A percentile compares a stretch with the other conserved stretches of the same genome.
phyloP scores from a whole-genome alignment of 2,329 filamentous ascomycete genomes.

The Fusarium sp. region DNA sequence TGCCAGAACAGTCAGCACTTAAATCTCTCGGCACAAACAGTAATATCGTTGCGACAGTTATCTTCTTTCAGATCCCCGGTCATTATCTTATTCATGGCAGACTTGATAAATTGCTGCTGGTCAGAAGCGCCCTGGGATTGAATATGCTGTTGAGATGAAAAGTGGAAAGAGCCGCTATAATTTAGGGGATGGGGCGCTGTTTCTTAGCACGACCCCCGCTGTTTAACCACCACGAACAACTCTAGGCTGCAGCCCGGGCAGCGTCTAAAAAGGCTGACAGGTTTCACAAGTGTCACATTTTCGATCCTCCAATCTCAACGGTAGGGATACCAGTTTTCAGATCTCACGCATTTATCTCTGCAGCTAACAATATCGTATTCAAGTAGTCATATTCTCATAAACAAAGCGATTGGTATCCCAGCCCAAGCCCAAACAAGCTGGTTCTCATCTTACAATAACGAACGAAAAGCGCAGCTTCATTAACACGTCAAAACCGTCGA shows the following conservation, averaged over 20 bases:
- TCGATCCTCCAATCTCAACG: not conserved
- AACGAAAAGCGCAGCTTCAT: not conserved
- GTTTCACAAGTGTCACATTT: not conserved
- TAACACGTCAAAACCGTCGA: constrained; percentile 14
- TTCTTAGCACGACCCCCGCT: not conserved
- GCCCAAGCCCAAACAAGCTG: not conserved
- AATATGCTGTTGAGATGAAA: not conserved
- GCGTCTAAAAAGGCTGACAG: fast-evolving
- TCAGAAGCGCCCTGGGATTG: not conserved
- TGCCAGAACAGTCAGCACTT: too few species aligned
- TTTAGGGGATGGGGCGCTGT: not conserved
- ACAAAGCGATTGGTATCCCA: not conserved
- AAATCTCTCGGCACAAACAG: not conserved
- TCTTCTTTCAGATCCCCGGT: not conserved
- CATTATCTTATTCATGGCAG: fast-evolving
- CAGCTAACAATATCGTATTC: fast-evolving
- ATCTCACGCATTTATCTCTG: too few species aligned
- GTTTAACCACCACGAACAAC: not conserved
- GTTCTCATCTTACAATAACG: too few species aligned
- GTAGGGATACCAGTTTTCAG: not conserved
- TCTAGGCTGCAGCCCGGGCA: not conserved
- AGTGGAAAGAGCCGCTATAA: not conserved
- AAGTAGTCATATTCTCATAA: not conserved
- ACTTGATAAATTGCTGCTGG: not conserved
- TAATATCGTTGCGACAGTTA: not conserved